Evolutionary conservation across 2,329 filamentous ascomycete genomes (phyloP).

Genomic region (Fusarium oligoseptatum): DNA sequence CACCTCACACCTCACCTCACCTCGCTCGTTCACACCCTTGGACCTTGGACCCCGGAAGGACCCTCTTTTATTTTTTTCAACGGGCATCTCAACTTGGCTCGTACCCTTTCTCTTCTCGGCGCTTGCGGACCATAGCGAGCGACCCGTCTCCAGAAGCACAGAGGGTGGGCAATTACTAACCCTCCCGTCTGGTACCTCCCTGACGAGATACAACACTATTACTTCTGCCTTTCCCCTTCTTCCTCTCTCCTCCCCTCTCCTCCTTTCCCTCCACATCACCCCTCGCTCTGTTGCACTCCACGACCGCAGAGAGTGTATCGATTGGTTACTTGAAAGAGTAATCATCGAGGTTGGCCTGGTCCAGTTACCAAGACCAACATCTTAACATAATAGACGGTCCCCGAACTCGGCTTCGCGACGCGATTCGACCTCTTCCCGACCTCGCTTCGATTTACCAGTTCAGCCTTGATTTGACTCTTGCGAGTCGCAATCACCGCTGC

Average conservation of each 20-base stretch:
- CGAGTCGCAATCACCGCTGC: slow-evolving; percentile 26
- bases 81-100: slow-evolving; percentile 6
- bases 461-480: slow-evolving; percentile 7
- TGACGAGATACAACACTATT: slow-evolving; percentile 3
- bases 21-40: slow-evolving; percentile 36
- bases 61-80: slow-evolving; percentile 33
- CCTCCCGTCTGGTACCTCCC: slow-evolving; percentile 3
- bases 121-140: slow-evolving; percentile 20
- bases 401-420: slow-evolving; percentile 27
- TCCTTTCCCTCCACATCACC: slow-evolving; percentile 3
- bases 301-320: slow-evolving; percentile 27
- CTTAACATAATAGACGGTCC: not conserved
- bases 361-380: slow-evolving; percentile 1
- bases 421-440: slow-evolving; percentile 7
- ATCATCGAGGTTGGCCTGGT: slow-evolving; percentile 8
- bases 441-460: slow-evolving; percentile 1
- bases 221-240: slow-evolving; percentile 3
- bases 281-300: not conserved
- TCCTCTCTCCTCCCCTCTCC: slow-evolving; percentile 5
- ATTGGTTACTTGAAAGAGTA: slow-evolving; percentile 31
- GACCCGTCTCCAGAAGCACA: slow-evolving; percentile 11
- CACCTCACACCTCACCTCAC: slow-evolving; percentile 39
- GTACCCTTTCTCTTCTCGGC: slow-evolving; percentile 18
- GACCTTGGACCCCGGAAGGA: slow-evolving; percentile 30
- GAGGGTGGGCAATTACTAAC: slow-evolving; percentile 36